These are phyloP conservation scores for Eucalyptus globulus DNA, from an alignment of 345 rosid species.

Conservation along the genomic window DNA sequence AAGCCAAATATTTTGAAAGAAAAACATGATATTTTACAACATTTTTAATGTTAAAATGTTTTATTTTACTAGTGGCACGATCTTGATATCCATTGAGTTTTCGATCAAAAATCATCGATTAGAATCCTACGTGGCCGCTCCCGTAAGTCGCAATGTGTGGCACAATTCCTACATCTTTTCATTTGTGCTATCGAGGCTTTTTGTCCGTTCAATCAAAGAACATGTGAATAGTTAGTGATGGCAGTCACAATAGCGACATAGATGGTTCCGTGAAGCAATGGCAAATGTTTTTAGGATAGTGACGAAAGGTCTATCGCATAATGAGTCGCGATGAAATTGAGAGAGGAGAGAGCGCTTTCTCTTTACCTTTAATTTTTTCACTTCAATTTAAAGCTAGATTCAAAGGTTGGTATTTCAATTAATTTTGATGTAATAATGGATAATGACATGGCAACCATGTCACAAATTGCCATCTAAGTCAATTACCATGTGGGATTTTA, in stretches of 20 bases:
- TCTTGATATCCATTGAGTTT: neutral
- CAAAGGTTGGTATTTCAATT: neutral
- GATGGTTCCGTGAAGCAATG: neutral
- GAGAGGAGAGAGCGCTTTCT: neutral
- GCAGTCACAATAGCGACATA: fast-evolving
- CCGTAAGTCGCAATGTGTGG: neutral
- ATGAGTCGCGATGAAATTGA: neutral
- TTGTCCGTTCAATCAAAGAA: no score
- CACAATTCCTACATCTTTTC: neutral
- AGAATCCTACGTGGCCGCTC: no score
- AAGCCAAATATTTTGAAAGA: neutral
- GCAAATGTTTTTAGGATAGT: neutral
- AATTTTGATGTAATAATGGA: neutral
- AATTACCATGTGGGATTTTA: neutral
- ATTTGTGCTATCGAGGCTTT: no score
- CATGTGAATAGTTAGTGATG: neutral
- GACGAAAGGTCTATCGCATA: fast-evolving
- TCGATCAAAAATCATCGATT: neutral
- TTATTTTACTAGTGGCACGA: neutral
- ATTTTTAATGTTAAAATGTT: neutral
- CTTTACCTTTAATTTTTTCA: neutral
- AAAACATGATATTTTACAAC: neutral
- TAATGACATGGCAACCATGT: neutral
- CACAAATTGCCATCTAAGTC: neutral
- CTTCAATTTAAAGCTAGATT: neutral